These are phyloP conservation scores for Ceratobasidium theobromae DNA, from an alignment of 1,284 basidiomycete species.

Conservation along the genomic window DNA sequence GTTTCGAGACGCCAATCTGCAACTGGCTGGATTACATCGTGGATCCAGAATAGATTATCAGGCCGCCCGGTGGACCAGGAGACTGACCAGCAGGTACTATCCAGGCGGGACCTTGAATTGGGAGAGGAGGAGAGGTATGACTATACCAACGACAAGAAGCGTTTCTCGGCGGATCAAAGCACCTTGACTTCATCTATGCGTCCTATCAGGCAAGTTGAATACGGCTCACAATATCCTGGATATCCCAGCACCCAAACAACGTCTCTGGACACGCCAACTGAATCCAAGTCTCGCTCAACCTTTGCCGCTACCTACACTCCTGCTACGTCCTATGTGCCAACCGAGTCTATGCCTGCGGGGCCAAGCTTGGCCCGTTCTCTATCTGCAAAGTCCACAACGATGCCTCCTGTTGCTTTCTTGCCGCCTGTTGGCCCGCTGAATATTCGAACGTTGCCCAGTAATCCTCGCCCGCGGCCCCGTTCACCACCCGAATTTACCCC, in stretches of 20 bases:
- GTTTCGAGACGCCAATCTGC: slow-evolving; percentile 18
- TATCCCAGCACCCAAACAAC: background rate
- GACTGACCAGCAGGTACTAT: background rate
- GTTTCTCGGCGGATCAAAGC: background rate
- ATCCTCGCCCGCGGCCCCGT: background rate
- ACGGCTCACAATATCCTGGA: background rate
- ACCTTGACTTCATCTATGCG: background rate
- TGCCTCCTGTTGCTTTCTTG: slow-evolving; percentile 7
- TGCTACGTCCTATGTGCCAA: slow-evolving; percentile 17
- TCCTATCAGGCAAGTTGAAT: background rate
- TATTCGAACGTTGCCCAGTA: slow-evolving; percentile 4
- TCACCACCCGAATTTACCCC: background rate
- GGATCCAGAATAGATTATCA: slow-evolving; percentile 30
- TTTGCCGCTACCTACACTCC: slow-evolving; percentile 5
- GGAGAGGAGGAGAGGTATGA: slow-evolving; percentile 20
- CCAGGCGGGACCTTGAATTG: background rate
- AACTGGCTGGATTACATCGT: slow-evolving; percentile 21
- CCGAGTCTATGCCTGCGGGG: slow-evolving; percentile 20
- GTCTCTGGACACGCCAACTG: no score
- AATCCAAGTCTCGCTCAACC: slow-evolving; percentile 2
- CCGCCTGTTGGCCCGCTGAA: slow-evolving; percentile 17
- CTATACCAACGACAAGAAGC: slow-evolving; percentile 25
- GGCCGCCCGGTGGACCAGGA: slow-evolving; percentile 15
- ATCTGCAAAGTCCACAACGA: slow-evolving; percentile 1
- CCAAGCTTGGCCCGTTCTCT: slow-evolving; percentile 1